Conservation (phyloP, 352 stramenopile species). For the Pythium phragmitis region DNA sequence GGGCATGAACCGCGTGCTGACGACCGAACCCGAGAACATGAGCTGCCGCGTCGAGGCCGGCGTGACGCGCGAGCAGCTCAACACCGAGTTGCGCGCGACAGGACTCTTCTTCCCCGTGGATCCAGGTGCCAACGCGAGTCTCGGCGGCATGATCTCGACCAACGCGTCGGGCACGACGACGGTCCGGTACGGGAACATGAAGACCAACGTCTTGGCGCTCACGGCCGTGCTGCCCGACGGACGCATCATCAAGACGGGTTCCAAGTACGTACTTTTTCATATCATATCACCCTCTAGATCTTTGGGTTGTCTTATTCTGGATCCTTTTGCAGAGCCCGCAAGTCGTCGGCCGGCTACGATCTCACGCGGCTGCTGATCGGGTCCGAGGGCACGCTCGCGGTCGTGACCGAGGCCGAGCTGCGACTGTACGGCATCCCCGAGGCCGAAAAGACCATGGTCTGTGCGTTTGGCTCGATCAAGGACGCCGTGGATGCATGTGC, state of each 20-base stretch:
- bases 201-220: conserved; percentile 93
- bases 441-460: conserved; percentile 90
- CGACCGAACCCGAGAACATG: conserved; percentile 67
- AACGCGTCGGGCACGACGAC: conserved; percentile 91
- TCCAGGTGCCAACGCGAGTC: conserved; percentile 93
- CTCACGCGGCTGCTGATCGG: conserved; percentile 94
- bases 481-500: conserved; percentile 82
- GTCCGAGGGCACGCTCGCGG: conserved; percentile 93
- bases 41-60: conserved; percentile 93
- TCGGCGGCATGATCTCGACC: conserved; percentile 95
- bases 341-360: conserved; percentile 97
- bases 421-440: conserved; percentile 93
- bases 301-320: neutral
- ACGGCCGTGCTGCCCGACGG: conserved; percentile 92
- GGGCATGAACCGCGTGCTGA: conserved; percentile 74
- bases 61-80: conserved; percentile 92
- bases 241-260: conserved; percentile 88
- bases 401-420: conserved; percentile 95
- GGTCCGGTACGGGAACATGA: conserved; percentile 95
- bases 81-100: conserved; percentile 82
- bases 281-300: neutral
- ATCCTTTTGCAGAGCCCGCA: conserved; percentile 70
- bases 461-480: conserved; percentile 91
- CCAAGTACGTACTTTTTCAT: conserved; percentile 40
- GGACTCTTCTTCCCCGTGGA: conserved; percentile 97